A percentile compares a stretch with the other conserved stretches of the same genome.
These are phyloP conservation scores for Neonothopanus nambi DNA, from an alignment of 1,284 basidiomycete species.

Conservation along the genomic window DNA sequence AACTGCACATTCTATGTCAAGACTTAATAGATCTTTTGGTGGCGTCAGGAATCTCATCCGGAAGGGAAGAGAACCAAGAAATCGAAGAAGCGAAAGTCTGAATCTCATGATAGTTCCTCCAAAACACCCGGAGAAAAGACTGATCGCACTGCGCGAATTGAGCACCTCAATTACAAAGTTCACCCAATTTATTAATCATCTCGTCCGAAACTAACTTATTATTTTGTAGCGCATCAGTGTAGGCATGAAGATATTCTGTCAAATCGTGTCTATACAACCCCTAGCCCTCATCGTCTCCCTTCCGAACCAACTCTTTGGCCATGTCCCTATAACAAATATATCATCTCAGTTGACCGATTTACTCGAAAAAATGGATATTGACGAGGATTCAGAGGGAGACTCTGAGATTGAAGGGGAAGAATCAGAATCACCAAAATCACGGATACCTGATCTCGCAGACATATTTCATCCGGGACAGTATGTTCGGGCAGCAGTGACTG, in stretches of 20 bases:
- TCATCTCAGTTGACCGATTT: constrained; percentile 80
- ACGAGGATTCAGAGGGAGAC: constrained; percentile 46
- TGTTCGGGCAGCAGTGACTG: constrained; percentile 77
- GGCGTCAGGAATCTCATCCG: constrained; percentile 34
- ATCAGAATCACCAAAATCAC: constrained; percentile 31
- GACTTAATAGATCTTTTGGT: constrained; percentile 9
- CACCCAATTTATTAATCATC: constrained; percentile 17
- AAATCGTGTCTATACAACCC: constrained; percentile 86
- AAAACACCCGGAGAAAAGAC: constrained; percentile 36
- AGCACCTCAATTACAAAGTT: constrained; percentile 95
- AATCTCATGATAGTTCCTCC: constrained; percentile 35
- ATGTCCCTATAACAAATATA: constrained; percentile 94
- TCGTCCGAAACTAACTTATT: constrained; percentile 1
- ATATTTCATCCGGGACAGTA: constrained; percentile 89
- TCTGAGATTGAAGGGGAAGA: constrained; percentile 47
- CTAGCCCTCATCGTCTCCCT: constrained; percentile 91
- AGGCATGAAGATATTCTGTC: constrained; percentile 87
- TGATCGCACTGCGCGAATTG: constrained; percentile 63
- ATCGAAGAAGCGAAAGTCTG: constrained; percentile 53
- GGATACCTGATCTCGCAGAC: constrained; percentile 67
- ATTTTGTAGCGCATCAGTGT: constrained; percentile 67
- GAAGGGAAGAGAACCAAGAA: constrained; percentile 36
- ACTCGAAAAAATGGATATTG: constrained; percentile 63
- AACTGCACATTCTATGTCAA: not conserved
- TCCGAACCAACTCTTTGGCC: constrained; percentile 92